Evolutionary conservation across 768 basidiomycete genomes (phyloP), one percentile per base, ranked within the genome.

Genomic region (Podaxis rugospora): DNA sequence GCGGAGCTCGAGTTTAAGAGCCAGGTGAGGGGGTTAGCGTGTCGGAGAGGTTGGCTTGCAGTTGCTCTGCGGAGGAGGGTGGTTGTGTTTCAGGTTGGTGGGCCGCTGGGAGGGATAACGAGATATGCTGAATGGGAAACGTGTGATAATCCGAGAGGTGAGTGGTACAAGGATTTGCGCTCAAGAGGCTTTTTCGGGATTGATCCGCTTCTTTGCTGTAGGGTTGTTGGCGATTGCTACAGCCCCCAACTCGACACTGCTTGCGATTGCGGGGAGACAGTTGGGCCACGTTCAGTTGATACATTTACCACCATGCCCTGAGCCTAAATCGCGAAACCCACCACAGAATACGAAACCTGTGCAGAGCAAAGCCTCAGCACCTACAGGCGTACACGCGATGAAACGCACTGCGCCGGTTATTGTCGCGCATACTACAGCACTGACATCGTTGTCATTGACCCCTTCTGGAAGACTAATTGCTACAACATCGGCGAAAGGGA

Each of bases 1-100:
- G 92, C 90, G 39, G 92, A 95, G 71, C 81, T 95, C 62, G 93
- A 95, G 74, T 95, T 96, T 69, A 81, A 90, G 67, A 93, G 94
- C 74, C 79, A 81, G 61, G 92, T 93, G 1, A 80, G 90, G 60
- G 92, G 92, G 0, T 72, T 94, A 51, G 87, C 87, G 3, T 92
- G 90, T 69, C 78, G 92, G 62, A 80, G 92, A 35, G 90, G 89
- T 14, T 92, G 90, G 91, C 83, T 94, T 40, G 89, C 88, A 28
- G 91, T 94, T 16, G 86, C 90, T 32, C 77, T 94, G 51, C 84
- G 90, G 42, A 78, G 91, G 54, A 79, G 93, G 64, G 90, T 93
- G 32, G 85, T 92, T 37, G 82, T 88, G 28, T 96, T 92, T 67
- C 79, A 88, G 71, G 72, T 95, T 39, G 84, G 82, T 27, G 79